These are phyloP conservation scores for Peterozyma xylosa DNA, from an alignment of 805 yeast species.

Conservation along the genomic window DNA sequence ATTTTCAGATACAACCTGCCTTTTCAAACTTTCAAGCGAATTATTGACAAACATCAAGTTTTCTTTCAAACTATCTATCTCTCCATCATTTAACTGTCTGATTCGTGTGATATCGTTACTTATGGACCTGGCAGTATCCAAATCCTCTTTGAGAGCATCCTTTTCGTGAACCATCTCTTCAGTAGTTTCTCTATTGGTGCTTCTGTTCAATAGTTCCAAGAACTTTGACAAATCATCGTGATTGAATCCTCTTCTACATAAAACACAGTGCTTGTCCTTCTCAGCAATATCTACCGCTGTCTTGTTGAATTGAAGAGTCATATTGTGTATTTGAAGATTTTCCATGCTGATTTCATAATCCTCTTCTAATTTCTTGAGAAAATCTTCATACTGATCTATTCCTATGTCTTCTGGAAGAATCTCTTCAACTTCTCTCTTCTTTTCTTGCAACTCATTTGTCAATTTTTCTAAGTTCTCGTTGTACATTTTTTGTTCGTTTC, in stretches of 20 bases:
- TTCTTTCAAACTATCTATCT: neutral
- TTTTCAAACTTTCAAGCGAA: neutral
- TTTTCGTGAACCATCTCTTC: conserved; percentile 14
- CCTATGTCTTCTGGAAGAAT: conserved; percentile 29
- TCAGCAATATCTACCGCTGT: conserved; percentile 63
- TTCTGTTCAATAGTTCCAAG: conserved; percentile 16
- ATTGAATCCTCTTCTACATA: conserved; percentile 66
- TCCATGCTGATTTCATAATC: conserved; percentile 56
- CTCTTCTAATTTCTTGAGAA: conserved; percentile 49
- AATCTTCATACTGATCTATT: conserved; percentile 43
- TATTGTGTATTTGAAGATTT: conserved; percentile 59
- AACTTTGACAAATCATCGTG: conserved; percentile 17
- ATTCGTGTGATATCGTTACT: conserved; percentile 19
- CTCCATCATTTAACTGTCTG: conserved; percentile 3
- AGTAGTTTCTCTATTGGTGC: conserved; percentile 14
- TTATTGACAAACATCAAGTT: neutral
- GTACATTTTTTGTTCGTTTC: no score
- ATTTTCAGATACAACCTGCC: conserved; percentile 26
- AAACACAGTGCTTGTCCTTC: conserved; percentile 49
- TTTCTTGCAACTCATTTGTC: conserved; percentile 8
- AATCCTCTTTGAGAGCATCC: conserved; percentile 19
- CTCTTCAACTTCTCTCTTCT: conserved; percentile 14
- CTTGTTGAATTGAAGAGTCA: conserved; percentile 61
- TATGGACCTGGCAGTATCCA: conserved; percentile 19
- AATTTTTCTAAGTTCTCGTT: conserved; percentile 12